Conservation (phyloP, 345 rosid genomes). For the Eutrema yunnanense region DNA sequence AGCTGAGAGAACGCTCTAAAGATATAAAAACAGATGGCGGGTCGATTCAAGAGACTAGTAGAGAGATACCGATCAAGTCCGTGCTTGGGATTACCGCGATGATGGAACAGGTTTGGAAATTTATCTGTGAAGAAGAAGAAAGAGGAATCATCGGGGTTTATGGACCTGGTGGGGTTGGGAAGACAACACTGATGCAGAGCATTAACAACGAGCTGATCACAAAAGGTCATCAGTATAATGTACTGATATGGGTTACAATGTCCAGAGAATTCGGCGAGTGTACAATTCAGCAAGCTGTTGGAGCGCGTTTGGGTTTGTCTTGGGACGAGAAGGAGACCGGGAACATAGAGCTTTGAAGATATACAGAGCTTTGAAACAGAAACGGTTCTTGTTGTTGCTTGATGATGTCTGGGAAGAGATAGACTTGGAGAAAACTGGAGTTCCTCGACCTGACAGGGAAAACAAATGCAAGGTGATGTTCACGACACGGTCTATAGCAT, state of each 20-base stretch:
- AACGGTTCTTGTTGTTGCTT: conserved; percentile 30
- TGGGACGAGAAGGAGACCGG: conserved; percentile 34
- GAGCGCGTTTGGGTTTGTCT: conserved; percentile 28
- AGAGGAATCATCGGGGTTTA: conserved; percentile 24
- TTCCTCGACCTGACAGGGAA: conserved; percentile 34
- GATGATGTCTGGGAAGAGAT: conserved; percentile 48
- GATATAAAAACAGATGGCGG: conserved; percentile 12
- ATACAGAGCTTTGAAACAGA: conserved; percentile 21
- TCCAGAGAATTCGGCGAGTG: conserved; percentile 31
- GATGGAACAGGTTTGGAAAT: conserved; percentile 9
- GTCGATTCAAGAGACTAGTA: neutral
- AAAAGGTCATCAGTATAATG: conserved; percentile 25
- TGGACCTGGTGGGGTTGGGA: conserved; percentile 32
- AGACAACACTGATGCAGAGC: conserved; percentile 28
- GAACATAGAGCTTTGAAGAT: conserved; percentile 32
- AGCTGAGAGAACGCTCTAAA: conserved; percentile 12
- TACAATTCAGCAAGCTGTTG: conserved; percentile 34
- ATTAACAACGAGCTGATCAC: conserved; percentile 28
- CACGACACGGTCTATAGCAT: conserved; percentile 28
- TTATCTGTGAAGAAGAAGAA: conserved; percentile 20
- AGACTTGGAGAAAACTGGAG: conserved; percentile 32
- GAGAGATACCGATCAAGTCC: conserved; percentile 18
- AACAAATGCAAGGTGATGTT: conserved; percentile 33
- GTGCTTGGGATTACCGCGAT: conserved; percentile 2
- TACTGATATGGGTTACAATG: conserved; percentile 38